phyloP scores from a whole-genome alignment of 1,139 yeast species.

The Diutina scorzettiae region DNA sequence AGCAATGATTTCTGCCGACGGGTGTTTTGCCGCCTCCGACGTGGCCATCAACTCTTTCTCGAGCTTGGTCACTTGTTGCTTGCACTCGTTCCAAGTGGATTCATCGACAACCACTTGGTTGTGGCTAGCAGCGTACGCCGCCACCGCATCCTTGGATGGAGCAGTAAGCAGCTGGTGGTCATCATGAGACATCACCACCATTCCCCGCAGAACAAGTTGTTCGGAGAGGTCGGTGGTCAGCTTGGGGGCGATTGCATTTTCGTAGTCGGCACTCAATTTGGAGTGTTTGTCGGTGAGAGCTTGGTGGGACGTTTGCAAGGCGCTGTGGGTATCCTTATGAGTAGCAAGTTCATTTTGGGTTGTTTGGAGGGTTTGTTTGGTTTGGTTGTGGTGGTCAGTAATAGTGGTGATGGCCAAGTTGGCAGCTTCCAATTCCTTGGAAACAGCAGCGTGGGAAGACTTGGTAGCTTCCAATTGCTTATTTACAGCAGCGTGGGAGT shows the following conservation, averaged over 20 bases:
- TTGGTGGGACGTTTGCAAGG: too few relatives aligned
- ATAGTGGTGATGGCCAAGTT: too few relatives aligned
- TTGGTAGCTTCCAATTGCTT: background rate
- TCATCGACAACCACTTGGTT: background rate
- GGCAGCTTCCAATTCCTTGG: too few relatives aligned
- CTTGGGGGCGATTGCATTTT: too few relatives aligned
- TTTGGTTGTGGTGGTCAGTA: too few relatives aligned
- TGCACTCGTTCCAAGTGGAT: background rate
- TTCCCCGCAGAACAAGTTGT: background rate
- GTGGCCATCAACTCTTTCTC: background rate
- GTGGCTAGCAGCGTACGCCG: conserved; percentile 6
- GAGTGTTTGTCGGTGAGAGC: too few relatives aligned
- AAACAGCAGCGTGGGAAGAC: background rate
- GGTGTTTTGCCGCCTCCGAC: background rate
- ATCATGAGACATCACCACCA: background rate
- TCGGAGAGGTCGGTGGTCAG: background rate
- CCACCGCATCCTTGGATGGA: conserved; percentile 5
- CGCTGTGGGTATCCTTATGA: too few relatives aligned
- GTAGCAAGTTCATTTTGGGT: too few relatives aligned
- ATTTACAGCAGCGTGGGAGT: background rate
- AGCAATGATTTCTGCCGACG: background rate
- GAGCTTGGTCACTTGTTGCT: background rate
- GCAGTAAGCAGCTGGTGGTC: background rate
- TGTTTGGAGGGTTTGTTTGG: too few relatives aligned
- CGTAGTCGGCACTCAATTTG: too few relatives aligned